phyloP scores from a whole-genome alignment of 768 basidiomycete genomes.

The Scleroderma bovista region DNA sequence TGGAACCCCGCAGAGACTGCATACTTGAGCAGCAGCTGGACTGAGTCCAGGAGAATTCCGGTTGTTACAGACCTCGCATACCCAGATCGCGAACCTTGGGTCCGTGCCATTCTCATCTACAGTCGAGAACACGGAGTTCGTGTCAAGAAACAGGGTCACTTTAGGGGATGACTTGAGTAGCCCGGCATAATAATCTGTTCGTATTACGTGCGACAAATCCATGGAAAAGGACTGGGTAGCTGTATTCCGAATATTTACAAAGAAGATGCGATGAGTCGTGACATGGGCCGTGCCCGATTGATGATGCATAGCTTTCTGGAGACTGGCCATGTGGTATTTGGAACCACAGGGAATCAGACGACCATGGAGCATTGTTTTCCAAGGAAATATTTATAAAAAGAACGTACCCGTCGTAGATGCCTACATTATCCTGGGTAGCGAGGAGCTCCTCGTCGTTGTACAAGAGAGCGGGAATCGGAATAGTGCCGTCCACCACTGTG shows the following conservation, averaged over 20 bases:
- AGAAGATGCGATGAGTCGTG: slow-evolving; percentile 84
- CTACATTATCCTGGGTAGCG: slow-evolving; percentile 70
- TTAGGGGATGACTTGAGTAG: slow-evolving; percentile 88
- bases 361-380: slow-evolving; percentile 8
- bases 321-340: slow-evolving; percentile 43
- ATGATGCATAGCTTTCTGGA: slow-evolving; percentile 76
- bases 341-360: slow-evolving; percentile 13
- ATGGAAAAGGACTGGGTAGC: slow-evolving; percentile 60
- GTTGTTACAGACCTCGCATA: slow-evolving; percentile 85
- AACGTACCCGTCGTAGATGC: slow-evolving; percentile 88
- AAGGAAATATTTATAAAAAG: slow-evolving; percentile 4
- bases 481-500: slow-evolving; percentile 61
- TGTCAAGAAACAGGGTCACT: slow-evolving; percentile 66
- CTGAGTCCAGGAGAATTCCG: slow-evolving; percentile 75
- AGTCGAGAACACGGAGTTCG: slow-evolving; percentile 18
- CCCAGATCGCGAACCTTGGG: slow-evolving; percentile 57
- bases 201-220: slow-evolving; percentile 56
- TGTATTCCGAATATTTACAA: slow-evolving; percentile 52
- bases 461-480: slow-evolving; percentile 69
- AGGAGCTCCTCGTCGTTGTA: slow-evolving; percentile 79
- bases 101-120: slow-evolving; percentile 25
- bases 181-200: slow-evolving; percentile 86
- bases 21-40: slow-evolving; percentile 62
- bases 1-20: slow-evolving; percentile 79
- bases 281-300: slow-evolving; percentile 69